Evolutionary conservation across 495 filamentous ascomycete species (phyloP), one percentile per base, ranked within the genome.

Genomic region (Tetracladium setigerum): DNA sequence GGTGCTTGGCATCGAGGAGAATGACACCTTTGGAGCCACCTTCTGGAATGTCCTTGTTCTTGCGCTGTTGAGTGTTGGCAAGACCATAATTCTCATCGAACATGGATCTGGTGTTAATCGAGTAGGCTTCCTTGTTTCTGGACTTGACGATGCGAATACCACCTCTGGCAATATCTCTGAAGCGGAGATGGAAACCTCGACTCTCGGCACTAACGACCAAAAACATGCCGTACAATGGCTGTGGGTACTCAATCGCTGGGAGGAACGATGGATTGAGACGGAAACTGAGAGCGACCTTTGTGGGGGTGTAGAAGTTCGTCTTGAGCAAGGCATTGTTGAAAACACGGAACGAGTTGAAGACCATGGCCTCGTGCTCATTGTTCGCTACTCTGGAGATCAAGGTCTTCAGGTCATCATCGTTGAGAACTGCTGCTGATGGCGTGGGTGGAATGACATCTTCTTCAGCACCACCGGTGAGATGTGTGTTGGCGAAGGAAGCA

Each of bases 21-120:
- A 98, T 91, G 41, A 98, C 92, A 66, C 92, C 92, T 72, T 98
- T 98, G 44, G 91, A 92, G 47, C 92, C 92, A 44, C 92, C 92
- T 72, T 98, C 92, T n/a, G 92, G 92, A 35, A 98, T 98, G 59
- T 98, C 92, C 71, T 98, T 98, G 74, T 98, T 98, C 79, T 98
- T 98, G 59, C 94, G 87, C 71, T 97, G 94, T 66, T 98, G 92
- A 0, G 92, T 98, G 65, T 92, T 97, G 51, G 92, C 92, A 50
- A 98, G 79, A 49, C 90, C 91, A 67, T 98, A 98, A 67, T 98
- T 98, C 68, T 98, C 92, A 53, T 98, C 92, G 55, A 98, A 98
- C 38, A 97, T 74, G 15, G 85, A 92, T 35, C 94, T 85, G 10
- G 89, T 89, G 57, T 98, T 98, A 73, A 97, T 96, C 49, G 85